Base-by-base conservation (phyloP, 306 rosid genomes). In the Phaseolus lunatus region DNA sequence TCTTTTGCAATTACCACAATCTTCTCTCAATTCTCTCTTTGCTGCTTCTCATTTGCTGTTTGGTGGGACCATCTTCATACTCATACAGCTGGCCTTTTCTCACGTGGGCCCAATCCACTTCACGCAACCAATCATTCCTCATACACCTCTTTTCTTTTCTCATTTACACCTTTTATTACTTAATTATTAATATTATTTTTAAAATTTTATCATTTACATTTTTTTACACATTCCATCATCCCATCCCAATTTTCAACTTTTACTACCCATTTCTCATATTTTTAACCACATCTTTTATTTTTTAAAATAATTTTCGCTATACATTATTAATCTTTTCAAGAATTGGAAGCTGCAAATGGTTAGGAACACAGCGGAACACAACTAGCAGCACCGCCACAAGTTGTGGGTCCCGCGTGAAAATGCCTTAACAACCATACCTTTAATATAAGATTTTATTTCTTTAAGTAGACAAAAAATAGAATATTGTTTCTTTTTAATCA, bases 371-470 rank as follows among this genome's bases (percentile, higher is more conserved):
- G 24, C 62, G 22, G 9, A 54, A 12, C 64, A 57, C 82, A 70
- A 59, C 72, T 57, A 70, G 43, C 35, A 66, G 31, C 88, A 84
- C 84, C 78, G 77, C 58, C 82, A 56, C 82, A 56, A 41, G 57
- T 8, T 3, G 27, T 39, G 78, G 69, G n/a, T 13, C 79, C 77
- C 50, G 4, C 7, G 0, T 5, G 52, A 77, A 39, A 27, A 31
- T 24, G 86, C 66, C 61, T 24, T 19, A 16, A 12, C 5, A 14
- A 45, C 49, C 48, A 2, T 50, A 50, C 18, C 27, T 19, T n/a
- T 4, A 26, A 9, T 37, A 12, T 39, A 65, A 65, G 5, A 65
- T 65, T 20, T 66, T 19, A 4, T 9, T 35, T 37, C 43, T 64
- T 65, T 19, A 39, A 39, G 31, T 33, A 62, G 5, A 8, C 43